These are phyloP conservation scores for Paramecium tetraurelia DNA, from an alignment of 73 alveolate genomes.

Conservation along the genomic window DNA sequence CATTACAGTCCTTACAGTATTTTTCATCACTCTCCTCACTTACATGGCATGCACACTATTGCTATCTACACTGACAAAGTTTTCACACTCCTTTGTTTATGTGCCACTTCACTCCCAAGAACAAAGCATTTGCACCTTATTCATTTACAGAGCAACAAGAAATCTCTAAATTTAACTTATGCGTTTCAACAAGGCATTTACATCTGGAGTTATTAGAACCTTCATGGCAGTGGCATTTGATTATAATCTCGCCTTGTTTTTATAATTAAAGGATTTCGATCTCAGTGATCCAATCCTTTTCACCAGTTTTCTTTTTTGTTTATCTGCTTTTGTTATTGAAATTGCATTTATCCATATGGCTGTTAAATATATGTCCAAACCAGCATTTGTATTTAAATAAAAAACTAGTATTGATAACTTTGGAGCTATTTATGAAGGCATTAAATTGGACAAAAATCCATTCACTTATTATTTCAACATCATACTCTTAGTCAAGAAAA, in stretches of 20 bases:
- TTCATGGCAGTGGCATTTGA: slow-evolving; percentile 50
- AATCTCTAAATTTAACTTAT: background rate
- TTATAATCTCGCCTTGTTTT: slow-evolving; percentile 2
- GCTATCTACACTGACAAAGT: background rate
- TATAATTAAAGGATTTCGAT: background rate
- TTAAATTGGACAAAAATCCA: background rate
- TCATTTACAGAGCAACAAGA: background rate
- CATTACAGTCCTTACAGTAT: background rate
- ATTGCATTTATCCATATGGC: background rate
- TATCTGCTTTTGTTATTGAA: background rate
- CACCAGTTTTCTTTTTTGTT: background rate
- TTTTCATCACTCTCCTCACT: background rate
- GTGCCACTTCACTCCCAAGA: background rate
- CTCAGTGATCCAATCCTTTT: background rate
- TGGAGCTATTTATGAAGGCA: slow-evolving; percentile 49
- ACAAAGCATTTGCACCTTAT: background rate
- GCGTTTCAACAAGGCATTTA: background rate
- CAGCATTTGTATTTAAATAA: background rate
- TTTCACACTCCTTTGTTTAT: background rate
- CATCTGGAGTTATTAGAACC: slow-evolving; percentile 14
- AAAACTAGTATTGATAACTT: background rate
- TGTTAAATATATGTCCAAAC: background rate
- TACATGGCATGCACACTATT: background rate
- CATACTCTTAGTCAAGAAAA: background rate
- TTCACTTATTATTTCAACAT: background rate